Evolutionary conservation across 768 basidiomycete genomes (phyloP), one percentile per base, ranked within the genome.

Genomic region (Leccinum barrowsii): DNA sequence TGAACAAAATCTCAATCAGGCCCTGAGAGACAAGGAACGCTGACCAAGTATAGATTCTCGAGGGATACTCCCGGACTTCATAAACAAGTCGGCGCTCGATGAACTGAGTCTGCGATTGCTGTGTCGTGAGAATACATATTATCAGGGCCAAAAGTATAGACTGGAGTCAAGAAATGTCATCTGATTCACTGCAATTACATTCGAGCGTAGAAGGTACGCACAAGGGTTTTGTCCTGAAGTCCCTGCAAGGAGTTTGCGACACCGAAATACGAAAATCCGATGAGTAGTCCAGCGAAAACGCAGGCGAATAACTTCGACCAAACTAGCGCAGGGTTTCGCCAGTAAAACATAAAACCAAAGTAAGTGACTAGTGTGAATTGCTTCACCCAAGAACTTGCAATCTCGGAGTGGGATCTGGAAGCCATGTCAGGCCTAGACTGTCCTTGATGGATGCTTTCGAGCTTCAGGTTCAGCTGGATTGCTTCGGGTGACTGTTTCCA

Each of bases 401-500:
- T 78, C 60, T 75, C 69, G 30, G 63, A 55, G 37, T 68, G 69
- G 4, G 63, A 58, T 46, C 61, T 8, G 52, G 68, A 60, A 66
- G 52, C n/a, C 64, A 8, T 54, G 4, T 63, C 61, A 32, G 67
- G 56, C 12, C 63, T 69, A 35, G 62, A 65, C 3, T 64, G 67
- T 2, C 77, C 75, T n/a, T 79, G 40, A 51, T 82, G 77, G 60
- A 85, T 73, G 1, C 60, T 48, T 7, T 78, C 76, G 37, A 85
- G 76, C 48, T 83, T 77, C 7, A 68, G 54, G 52, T 77, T 69
- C 50, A 81, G 69, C 2, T 42, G 44, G 7, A 54, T 60, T 42
- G 76, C 73, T 59, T 85, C 78, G 0, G 70, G 64, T 0, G 79
- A 81, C 24, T 77, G 65, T 42, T 71, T 67, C 84, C 83, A 86